Conservation (phyloP, 23 red algal species). For the Gracilaria domingensis region DNA sequence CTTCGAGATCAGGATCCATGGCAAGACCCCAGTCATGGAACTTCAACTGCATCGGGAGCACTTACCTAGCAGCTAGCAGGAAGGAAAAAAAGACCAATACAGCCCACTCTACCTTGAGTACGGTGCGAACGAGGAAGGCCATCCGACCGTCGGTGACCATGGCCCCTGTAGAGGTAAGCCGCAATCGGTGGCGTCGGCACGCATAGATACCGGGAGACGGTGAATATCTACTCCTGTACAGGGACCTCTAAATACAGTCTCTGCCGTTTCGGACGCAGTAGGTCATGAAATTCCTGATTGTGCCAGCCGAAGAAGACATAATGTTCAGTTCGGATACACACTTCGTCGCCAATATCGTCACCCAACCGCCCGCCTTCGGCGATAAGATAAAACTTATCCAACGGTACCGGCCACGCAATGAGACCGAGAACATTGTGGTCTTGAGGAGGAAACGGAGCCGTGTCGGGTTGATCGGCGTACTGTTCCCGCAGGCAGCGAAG, state of each 20-base stretch:
- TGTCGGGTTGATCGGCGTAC: no score
- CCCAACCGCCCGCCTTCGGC: neutral
- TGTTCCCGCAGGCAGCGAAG: no score
- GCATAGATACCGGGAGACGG: neutral
- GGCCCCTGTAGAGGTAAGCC: neutral
- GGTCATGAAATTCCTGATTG: neutral
- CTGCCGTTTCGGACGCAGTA: no score
- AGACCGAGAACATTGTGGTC: neutral
- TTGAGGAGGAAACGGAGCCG: neutral
- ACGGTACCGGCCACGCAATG: neutral
- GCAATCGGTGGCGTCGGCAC: constrained; percentile 1
- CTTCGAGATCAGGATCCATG: no score
- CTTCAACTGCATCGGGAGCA: neutral
- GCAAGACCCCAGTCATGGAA: no score
- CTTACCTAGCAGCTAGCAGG: neutral
- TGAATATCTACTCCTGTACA: neutral
- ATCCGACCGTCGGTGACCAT: neutral
- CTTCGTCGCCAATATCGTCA: neutral
- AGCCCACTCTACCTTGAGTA: neutral
- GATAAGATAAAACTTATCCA: neutral
- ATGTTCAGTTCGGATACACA: neutral
- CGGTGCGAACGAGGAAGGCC: neutral
- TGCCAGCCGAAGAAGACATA: neutral
- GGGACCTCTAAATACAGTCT: no score
- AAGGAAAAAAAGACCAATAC: neutral